Evolutionary conservation across 306 rosid species (phyloP).

Genomic region (Cucurbita moschata): DNA sequence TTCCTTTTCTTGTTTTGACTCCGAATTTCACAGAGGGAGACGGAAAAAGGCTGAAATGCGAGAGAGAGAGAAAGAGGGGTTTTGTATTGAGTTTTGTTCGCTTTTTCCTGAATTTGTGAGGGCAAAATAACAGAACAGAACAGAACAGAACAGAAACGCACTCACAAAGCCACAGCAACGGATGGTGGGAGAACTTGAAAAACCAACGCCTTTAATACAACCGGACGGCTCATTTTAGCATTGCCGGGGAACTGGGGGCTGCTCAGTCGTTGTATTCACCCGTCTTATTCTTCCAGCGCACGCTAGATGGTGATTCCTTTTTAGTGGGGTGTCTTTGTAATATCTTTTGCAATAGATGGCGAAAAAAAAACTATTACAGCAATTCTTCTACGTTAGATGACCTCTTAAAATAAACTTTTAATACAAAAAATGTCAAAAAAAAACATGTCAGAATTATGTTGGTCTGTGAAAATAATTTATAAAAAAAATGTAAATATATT

Average conservation of each 20-base stretch:
- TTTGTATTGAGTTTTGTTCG: background rate
- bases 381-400: too few species aligned
- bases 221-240: background rate
- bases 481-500: too few species aligned
- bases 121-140: background rate
- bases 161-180: background rate
- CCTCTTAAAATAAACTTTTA: too few species aligned
- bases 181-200: background rate
- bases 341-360: background rate
- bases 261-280: background rate
- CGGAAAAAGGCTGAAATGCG: background rate
- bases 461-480: too few species aligned
- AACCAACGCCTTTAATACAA: constrained; percentile 1
- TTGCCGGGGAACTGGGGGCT: background rate
- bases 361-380: too few species aligned
- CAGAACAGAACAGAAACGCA: background rate
- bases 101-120: background rate
- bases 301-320: background rate
- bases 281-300: background rate
- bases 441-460: too few species aligned
- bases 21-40: background rate
- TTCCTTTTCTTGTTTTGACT: background rate
- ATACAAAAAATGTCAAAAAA: too few species aligned
- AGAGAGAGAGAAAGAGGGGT: background rate
- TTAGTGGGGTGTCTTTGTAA: background rate